Conservation (phyloP, 2,329 filamentous ascomycete species). For the Ilyonectria mors-panacis region DNA sequence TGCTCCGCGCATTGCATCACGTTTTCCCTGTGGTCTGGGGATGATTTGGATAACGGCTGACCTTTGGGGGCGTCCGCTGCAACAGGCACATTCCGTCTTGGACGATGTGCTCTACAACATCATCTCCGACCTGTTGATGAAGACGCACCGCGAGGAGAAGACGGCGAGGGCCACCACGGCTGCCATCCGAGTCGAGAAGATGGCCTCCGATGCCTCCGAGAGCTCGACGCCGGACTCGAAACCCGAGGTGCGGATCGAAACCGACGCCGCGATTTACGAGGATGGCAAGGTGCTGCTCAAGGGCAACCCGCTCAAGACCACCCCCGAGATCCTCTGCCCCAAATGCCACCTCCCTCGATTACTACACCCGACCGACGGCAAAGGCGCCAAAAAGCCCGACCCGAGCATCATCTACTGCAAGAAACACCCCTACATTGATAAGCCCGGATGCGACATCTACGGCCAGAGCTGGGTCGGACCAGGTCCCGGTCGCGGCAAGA, state of each 20-base stretch:
- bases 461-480: constrained; percentile 85
- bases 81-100: constrained; percentile 75
- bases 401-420: constrained; percentile 83
- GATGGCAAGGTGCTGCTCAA: constrained; percentile 78
- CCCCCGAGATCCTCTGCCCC: constrained; percentile 79
- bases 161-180: constrained; percentile 77
- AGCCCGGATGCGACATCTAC: constrained; percentile 84
- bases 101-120: constrained; percentile 84
- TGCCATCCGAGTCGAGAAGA: constrained; percentile 75
- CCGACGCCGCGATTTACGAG: constrained; percentile 78
- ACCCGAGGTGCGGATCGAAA: constrained; percentile 73
- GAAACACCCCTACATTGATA: constrained; percentile 82
- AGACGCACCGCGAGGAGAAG: constrained; percentile 85
- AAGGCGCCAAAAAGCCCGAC: constrained; percentile 75
- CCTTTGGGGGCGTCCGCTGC: constrained; percentile 22
- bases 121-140: constrained; percentile 80
- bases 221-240: constrained; percentile 66
- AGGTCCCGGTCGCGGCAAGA: constrained; percentile 79
- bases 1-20: not conserved
- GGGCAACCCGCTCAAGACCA: constrained; percentile 80
- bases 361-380: constrained; percentile 80
- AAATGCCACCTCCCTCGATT: constrained; percentile 82
- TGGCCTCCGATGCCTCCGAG: constrained; percentile 70
- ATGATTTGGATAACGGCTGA: constrained; percentile 34
- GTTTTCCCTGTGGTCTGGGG: not conserved